Conservation (phyloP, 495 filamentous ascomycete species). For the Penicillium macrosclerotiorum region DNA sequence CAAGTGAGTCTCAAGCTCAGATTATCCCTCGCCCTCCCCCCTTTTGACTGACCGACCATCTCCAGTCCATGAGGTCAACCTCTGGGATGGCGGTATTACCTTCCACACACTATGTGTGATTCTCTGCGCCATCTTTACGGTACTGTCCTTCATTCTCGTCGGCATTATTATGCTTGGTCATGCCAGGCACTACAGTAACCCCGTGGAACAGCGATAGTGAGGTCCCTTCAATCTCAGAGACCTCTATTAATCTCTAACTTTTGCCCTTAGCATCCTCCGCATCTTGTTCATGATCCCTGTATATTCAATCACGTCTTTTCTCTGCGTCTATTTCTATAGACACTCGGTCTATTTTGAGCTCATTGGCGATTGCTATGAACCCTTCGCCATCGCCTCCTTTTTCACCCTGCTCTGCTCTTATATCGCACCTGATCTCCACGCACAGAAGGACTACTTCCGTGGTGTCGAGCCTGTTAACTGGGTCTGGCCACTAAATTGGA, state of each 20-base stretch:
- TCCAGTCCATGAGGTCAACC: conserved; percentile 14
- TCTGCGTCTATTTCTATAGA: conserved; percentile 63
- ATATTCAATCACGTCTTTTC: conserved; percentile 64
- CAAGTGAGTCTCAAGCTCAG: conserved; percentile 18
- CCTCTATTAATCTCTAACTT: too few species aligned
- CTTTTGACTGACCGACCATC: too few species aligned
- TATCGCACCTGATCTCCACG: conserved; percentile 63
- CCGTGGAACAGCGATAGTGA: conserved; percentile 66
- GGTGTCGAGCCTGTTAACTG: conserved; percentile 57
- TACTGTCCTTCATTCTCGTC: conserved; percentile 55
- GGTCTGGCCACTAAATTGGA: conserved; percentile 70
- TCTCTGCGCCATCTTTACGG: conserved; percentile 50
- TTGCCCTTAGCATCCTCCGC: conserved; percentile 63
- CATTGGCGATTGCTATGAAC: conserved; percentile 70
- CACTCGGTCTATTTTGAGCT: conserved; percentile 71
- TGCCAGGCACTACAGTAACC: conserved; percentile 66
- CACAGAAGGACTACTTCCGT: conserved; percentile 74
- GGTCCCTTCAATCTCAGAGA: too few species aligned
- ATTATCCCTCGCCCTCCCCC: background rate
- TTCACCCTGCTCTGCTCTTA: conserved; percentile 73
- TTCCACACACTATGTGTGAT: conserved; percentile 16
- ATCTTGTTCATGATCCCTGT: conserved; percentile 77
- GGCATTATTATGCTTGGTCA: conserved; percentile 63
- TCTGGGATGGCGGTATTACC: conserved; percentile 20
- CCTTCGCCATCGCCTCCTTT: conserved; percentile 69